These are phyloP conservation scores for Zymoseptoria pseudotritici DNA, from an alignment of 2,329 filamentous ascomycete genomes.

Conservation along the genomic window DNA sequence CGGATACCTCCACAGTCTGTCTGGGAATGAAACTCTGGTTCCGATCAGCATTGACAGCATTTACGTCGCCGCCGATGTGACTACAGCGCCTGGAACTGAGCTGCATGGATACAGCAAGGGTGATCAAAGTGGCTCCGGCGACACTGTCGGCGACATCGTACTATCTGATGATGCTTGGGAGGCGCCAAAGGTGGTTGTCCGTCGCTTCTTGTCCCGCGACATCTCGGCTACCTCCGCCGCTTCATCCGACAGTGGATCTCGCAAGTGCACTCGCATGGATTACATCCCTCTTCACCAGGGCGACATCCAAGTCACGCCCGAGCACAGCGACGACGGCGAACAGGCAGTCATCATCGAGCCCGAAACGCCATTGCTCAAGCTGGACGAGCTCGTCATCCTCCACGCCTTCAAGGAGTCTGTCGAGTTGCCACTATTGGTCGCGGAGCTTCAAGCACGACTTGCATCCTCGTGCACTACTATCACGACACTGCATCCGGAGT, in stretches of 20 bases:
- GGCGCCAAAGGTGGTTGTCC: conserved; percentile 1
- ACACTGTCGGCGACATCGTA: conserved; percentile 2
- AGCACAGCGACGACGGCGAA: background rate
- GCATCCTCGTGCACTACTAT: background rate
- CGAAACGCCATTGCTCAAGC: background rate
- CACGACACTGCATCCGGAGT: background rate
- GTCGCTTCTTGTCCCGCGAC: conserved; percentile 1
- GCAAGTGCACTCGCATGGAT: conserved; percentile 2
- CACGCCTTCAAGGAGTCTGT: conserved; percentile 1
- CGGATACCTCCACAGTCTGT: background rate
- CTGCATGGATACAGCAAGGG: conserved; percentile 2
- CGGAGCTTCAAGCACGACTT: conserved; percentile 1
- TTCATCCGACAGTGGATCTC: background rate
- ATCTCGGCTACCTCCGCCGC: background rate
- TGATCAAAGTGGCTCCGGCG: background rate
- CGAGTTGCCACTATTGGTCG: conserved; percentile 1
- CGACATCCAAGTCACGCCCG: background rate
- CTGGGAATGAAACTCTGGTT: conserved; percentile 6
- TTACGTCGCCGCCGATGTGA: conserved; percentile 5
- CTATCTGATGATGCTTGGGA: conserved; percentile 2
- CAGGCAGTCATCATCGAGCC: background rate
- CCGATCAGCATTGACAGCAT: conserved; percentile 10
- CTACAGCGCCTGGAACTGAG: background rate
- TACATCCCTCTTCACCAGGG: conserved; percentile 1
- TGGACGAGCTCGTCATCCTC: conserved; percentile 1